A percentile compares a stretch with the other conserved stretches of the same genome.
Evolutionary conservation across 331 rosid genomes (phyloP).

Genomic region (Spiraea crenata): DNA sequence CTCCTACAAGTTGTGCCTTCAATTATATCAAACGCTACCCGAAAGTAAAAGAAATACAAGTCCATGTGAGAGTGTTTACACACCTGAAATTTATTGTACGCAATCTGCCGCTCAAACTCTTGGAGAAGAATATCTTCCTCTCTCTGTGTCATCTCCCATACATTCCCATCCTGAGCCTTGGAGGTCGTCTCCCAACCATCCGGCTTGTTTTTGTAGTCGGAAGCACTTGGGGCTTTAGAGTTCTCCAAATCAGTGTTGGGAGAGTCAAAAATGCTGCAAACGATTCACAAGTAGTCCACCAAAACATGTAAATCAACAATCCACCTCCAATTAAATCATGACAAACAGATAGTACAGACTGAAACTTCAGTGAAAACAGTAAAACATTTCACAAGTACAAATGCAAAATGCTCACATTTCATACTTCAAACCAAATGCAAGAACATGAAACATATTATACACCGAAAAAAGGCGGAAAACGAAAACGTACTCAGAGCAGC

Average conservation of each 20-base stretch:
- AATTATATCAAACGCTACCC: neutral
- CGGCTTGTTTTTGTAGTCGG: slow-evolving; percentile 75
- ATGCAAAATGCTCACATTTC: neutral
- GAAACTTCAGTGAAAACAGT: neutral
- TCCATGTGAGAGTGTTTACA: neutral
- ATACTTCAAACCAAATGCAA: slow-evolving; percentile 1
- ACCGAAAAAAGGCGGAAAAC: neutral
- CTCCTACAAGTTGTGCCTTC: neutral
- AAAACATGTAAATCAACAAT: slow-evolving; percentile 11
- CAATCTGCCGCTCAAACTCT: slow-evolving; percentile 89
- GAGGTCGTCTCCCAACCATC: slow-evolving; percentile 95
- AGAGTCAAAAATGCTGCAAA: slow-evolving; percentile 71
- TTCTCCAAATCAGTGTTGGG: slow-evolving; percentile 52
- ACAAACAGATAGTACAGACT: neutral
- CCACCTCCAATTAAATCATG: neutral
- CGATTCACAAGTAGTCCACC: slow-evolving; percentile 13
- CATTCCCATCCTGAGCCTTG: slow-evolving; percentile 65
- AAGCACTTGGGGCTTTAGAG: slow-evolving; percentile 46
- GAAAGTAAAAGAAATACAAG: neutral
- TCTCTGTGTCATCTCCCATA: slow-evolving; percentile 98
- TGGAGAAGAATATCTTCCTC: slow-evolving; percentile 95
- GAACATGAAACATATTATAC: neutral
- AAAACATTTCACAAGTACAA: neutral
- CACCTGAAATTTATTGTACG: slow-evolving; percentile 95
- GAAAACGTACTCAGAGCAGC: slow-evolving; percentile 74